These are phyloP conservation scores for Boehmeria nivea DNA, from an alignment of 306 rosid species.

Conservation along the genomic window DNA sequence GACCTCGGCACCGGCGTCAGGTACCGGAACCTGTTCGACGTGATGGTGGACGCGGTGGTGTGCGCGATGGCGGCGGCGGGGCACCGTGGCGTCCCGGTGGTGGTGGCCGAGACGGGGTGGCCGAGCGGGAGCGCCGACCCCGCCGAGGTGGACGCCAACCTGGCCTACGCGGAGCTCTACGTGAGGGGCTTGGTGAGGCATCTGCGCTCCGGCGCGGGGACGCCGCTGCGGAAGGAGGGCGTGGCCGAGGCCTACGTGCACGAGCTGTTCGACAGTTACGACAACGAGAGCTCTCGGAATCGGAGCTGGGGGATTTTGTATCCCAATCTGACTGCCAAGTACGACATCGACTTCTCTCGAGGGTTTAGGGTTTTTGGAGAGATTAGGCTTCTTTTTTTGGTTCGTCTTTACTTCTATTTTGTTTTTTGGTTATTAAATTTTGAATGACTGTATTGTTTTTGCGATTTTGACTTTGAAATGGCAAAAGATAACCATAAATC, in stretches of 20 bases:
- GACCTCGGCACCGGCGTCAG: constrained; percentile 70
- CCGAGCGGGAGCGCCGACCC: constrained; percentile 44
- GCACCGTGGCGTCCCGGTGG: constrained; percentile 43
- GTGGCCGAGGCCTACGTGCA: constrained; percentile 49
- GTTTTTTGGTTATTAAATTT: not conserved
- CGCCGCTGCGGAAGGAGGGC: constrained; percentile 69
- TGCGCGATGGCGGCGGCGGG: constrained; percentile 65
- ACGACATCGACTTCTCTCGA: constrained; percentile 50
- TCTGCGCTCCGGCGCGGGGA: constrained; percentile 52
- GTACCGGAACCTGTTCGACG: constrained; percentile 70
- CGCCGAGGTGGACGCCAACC: constrained; percentile 56
- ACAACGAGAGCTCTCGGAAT: constrained; percentile 1
- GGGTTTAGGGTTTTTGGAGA: not conserved
- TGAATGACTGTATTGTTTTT: not conserved
- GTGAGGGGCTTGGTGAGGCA: constrained; percentile 57
- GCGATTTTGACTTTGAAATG: too few species aligned
- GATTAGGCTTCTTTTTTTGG: not conserved
- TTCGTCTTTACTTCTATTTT: not conserved
- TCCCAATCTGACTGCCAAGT: constrained; percentile 61
- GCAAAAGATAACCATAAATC: too few species aligned
- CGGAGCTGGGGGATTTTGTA: constrained; percentile 71
- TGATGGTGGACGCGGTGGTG: constrained; percentile 69
- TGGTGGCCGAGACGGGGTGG: constrained; percentile 91
- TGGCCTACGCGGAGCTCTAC: constrained; percentile 64
- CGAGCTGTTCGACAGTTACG: constrained; percentile 55